Evolutionary conservation across 2,329 filamentous ascomycete genomes (phyloP).

Genomic region (Cercospora sesami): DNA sequence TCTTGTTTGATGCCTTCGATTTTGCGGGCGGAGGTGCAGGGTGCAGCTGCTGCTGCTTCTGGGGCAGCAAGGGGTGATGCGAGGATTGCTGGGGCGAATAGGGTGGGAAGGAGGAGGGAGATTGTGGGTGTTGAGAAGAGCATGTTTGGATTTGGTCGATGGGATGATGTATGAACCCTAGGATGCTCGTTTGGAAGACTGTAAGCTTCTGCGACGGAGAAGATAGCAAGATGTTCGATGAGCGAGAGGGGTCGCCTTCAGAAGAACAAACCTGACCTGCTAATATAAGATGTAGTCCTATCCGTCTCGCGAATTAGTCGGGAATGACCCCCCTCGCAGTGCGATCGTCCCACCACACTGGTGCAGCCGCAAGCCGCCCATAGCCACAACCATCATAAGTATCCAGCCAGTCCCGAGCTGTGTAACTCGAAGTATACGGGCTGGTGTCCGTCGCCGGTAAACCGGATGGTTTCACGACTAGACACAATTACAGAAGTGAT

Average conservation of each 20-base stretch:
- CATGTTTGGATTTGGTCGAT: not conserved
- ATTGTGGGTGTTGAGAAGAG: not conserved
- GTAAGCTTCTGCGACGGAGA: not conserved
- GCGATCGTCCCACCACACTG: not conserved
- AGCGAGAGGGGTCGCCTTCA: not conserved
- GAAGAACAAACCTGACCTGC: not conserved
- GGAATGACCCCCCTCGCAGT: not conserved
- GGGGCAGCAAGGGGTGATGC: not conserved
- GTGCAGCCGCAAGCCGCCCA: not conserved
- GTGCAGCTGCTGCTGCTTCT: not conserved
- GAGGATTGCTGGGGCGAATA: not conserved
- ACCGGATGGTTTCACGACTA: not conserved
- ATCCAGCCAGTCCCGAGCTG: not conserved
- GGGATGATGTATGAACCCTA: not conserved
- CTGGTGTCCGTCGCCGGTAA: not conserved
- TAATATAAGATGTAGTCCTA: not conserved
- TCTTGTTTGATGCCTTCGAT: slow-evolving; percentile 21
- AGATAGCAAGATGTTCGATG: not conserved
- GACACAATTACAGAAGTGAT: not conserved
- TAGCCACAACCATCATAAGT: not conserved
- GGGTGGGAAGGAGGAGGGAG: not conserved
- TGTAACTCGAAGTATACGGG: not conserved
- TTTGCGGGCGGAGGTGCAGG: slow-evolving; percentile 7
- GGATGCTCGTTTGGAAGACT: too few species aligned
- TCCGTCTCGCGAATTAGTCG: not conserved